Conservation (phyloP, 2,329 filamentous ascomycete species). For the Venturia nashicola region DNA sequence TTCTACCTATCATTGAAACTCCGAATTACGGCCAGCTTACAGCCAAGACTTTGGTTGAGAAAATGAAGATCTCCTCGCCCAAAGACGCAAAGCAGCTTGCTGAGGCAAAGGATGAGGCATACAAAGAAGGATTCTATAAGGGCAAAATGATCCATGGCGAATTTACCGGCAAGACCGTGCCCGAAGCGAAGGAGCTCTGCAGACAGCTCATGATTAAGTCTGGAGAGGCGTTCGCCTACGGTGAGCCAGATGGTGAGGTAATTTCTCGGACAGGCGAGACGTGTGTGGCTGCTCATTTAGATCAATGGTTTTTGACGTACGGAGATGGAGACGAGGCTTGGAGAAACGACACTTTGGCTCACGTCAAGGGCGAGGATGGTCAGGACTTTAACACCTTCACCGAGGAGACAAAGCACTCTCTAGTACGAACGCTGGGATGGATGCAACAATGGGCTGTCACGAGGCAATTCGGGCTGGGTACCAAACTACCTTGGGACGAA, state of each 20-base stretch:
- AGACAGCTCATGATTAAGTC: constrained; percentile 63
- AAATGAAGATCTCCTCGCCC: constrained; percentile 91
- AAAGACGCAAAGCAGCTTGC: constrained; percentile 87
- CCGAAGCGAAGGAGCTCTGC: constrained; percentile 77
- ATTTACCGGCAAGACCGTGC: constrained; percentile 76
- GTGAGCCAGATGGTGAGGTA: constrained; percentile 83
- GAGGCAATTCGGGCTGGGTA: constrained; percentile 81
- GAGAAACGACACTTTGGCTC: constrained; percentile 62
- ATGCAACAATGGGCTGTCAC: constrained; percentile 93
- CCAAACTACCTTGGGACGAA: constrained; percentile 87
- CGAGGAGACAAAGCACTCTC: constrained; percentile 41
- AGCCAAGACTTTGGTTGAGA: constrained; percentile 72
- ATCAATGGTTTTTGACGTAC: constrained; percentile 98
- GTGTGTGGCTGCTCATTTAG: constrained; percentile 83
- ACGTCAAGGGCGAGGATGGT: constrained; percentile 54
- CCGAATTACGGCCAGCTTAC: constrained; percentile 77
- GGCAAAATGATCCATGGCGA: constrained; percentile 81
- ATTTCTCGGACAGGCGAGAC: constrained; percentile 82
- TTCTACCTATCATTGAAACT: constrained; percentile 64
- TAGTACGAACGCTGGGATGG: constrained; percentile 82
- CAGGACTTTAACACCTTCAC: constrained; percentile 66
- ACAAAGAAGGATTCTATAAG: constrained; percentile 97
- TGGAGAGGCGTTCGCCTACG: constrained; percentile 77
- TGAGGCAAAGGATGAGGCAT: constrained; percentile 90
- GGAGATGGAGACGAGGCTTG: constrained; percentile 54